Evolutionary conservation across 2,329 filamentous ascomycete species (phyloP).

Genomic region (Fonsecaea multimorphosa): DNA sequence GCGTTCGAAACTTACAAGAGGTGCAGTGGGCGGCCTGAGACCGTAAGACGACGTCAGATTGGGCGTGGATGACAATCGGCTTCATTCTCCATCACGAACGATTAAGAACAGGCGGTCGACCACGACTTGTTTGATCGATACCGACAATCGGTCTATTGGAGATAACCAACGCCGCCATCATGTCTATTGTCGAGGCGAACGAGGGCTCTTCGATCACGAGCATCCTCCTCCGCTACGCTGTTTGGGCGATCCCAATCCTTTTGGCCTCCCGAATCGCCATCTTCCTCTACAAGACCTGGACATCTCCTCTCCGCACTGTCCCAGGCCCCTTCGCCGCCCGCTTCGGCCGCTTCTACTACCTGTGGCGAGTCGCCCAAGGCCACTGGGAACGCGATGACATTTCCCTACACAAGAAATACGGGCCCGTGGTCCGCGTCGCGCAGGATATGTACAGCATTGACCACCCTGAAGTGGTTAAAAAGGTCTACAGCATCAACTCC

Average conservation of each 20-base stretch:
- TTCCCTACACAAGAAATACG: slow-evolving; percentile 34
- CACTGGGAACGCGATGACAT: slow-evolving; percentile 47
- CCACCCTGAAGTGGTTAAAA: slow-evolving; percentile 36
- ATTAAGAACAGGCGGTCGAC: too few relatives aligned
- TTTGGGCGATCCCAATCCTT: slow-evolving; percentile 23
- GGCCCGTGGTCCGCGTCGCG: slow-evolving; percentile 36
- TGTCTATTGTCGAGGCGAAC: not conserved
- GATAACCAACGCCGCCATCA: not conserved
- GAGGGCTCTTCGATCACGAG: not conserved
- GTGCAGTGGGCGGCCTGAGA: too few relatives aligned
- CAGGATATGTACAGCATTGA: slow-evolving; percentile 37
- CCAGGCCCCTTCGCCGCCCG: slow-evolving; percentile 55
- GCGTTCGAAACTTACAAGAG: too few relatives aligned
- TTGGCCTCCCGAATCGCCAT: slow-evolving; percentile 15
- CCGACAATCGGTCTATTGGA: not conserved
- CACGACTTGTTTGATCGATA: not conserved
- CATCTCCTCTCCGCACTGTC: slow-evolving; percentile 48
- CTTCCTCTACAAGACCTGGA: slow-evolving; percentile 38
- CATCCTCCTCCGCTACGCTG: slow-evolving; percentile 21
- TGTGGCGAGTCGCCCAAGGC: slow-evolving; percentile 47
- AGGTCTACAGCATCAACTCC: slow-evolving; percentile 36
- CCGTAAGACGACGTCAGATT: too few relatives aligned
- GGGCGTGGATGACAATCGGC: too few relatives aligned
- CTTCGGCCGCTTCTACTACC: slow-evolving; percentile 55
- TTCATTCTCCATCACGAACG: too few relatives aligned